Evolutionary conservation across 208 protist species (phyloP).

Genomic region (Phytomonas sp.): DNA sequence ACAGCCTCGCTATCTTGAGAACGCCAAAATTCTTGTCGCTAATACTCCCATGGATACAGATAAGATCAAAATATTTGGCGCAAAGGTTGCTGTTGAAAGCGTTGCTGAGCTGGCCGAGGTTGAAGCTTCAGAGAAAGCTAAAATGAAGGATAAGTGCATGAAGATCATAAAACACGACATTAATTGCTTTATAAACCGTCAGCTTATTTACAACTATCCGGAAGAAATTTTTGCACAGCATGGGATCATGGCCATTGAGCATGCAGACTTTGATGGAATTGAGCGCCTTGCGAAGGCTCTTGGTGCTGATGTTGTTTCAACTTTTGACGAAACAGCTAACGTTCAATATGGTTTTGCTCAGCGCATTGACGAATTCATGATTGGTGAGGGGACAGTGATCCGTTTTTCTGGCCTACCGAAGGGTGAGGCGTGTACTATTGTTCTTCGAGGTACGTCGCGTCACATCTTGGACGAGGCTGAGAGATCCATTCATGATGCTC

Average conservation of each 20-base stretch:
- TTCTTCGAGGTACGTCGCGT: conserved; percentile 97
- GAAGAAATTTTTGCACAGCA: conserved; percentile 97
- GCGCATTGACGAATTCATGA: conserved; percentile 97
- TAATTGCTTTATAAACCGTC: conserved; percentile 99
- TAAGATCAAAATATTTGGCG: conserved; percentile 98
- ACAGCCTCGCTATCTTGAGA: conserved; percentile 95
- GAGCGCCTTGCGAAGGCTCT: conserved; percentile 94
- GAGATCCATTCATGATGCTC: conserved; percentile 98
- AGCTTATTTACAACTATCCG: conserved; percentile 99
- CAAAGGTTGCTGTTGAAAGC: conserved; percentile 93
- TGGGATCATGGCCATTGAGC: conserved; percentile 97
- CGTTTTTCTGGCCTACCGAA: conserved; percentile 94
- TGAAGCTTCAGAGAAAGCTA: conserved; percentile 97
- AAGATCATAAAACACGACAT: conserved; percentile 95
- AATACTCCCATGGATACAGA: conserved; percentile 99
- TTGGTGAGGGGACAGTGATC: conserved; percentile 98
- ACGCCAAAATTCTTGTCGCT: conserved; percentile 98
- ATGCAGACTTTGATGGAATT: conserved; percentile 99
- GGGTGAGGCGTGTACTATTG: conserved; percentile 98
- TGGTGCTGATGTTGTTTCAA: conserved; percentile 98
- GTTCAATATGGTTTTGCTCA: conserved; percentile 95
- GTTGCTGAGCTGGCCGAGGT: conserved; percentile 96
- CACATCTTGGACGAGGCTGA: conserved; percentile 99
- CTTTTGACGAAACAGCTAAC: conserved; percentile 96
- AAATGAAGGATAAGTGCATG: conserved; percentile 94